Base-by-base conservation (phyloP, 1,139 yeast genomes). In the Candida tropicalis region DNA sequence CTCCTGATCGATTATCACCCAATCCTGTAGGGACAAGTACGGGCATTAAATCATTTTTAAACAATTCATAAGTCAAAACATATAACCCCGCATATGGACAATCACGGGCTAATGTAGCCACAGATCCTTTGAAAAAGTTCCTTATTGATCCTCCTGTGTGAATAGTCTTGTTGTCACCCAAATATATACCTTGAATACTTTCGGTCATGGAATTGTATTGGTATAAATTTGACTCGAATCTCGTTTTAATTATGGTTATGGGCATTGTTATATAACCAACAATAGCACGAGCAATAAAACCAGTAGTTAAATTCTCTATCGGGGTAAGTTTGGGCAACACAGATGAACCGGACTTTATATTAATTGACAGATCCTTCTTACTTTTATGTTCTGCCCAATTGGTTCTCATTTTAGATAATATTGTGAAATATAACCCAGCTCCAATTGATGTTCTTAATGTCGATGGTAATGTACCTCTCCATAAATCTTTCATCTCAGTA, bases 251-350 rank as follows among this genome's bases (percentile, higher is more conserved):
- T n/a, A 93, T 82, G 0, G 99, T 93, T n/a, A 93, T 79, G 0
- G 99, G 99, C 99, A 93, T 93, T n/a, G 97, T 89, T 16, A 87
- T 50, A 50, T 85, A 76, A 1, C 99, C 99, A 4, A 90, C 96
- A 2, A 79, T 50, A 0, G 93, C 91, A 44, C 99, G 72, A 1
- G 95, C 85, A 2, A 83, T 57, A 37, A 88, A 88, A 3, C 99
- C 99, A 0, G 91, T 75, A 4, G 79, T 47, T 44, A 91, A 66
- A 59, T 93, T 93, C 47, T 84, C 91, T 38, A 72, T 57, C 53
- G 82, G 83, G 3, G 87, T 73, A 33, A 93, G 70, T 57, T 79
- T 82, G 2, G 98, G 98, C 42, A 93, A 68, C 9, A 70, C 62
- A 47, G 70, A 62, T 8, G 70, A 58, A 9, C 31, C 33, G 9